Conservation (phyloP, 2,329 filamentous ascomycete genomes). For the Fusarium heterosporum region DNA sequence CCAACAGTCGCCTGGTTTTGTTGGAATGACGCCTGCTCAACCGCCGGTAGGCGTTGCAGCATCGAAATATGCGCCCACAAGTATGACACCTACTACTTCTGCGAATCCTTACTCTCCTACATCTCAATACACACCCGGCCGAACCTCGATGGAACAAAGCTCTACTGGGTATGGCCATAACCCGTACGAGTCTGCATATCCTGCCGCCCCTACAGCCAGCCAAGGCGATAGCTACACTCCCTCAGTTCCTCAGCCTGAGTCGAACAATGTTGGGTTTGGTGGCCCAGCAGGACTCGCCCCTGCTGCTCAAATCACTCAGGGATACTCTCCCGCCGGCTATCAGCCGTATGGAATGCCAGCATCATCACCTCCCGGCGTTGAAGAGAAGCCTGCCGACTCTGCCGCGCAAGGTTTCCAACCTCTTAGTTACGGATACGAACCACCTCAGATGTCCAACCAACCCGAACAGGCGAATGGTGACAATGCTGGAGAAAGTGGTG, state of each 20-base stretch:
- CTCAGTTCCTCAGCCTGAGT: slow-evolving; percentile 28
- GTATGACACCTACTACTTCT: slow-evolving; percentile 27
- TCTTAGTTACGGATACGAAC: slow-evolving; percentile 64
- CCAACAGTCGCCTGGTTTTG: slow-evolving; percentile 55
- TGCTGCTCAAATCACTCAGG: slow-evolving; percentile 44
- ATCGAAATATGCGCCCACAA: slow-evolving; percentile 55
- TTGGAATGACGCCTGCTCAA: slow-evolving; percentile 48
- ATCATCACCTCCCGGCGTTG: slow-evolving; percentile 22
- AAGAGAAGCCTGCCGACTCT: slow-evolving; percentile 32
- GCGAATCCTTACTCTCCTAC: slow-evolving; percentile 52
- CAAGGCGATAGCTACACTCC: slow-evolving; percentile 39
- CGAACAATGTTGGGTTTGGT: slow-evolving; percentile 9
- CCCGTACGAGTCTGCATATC: slow-evolving; percentile 54
- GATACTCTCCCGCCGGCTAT: slow-evolving; percentile 37
- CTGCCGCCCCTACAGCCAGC: slow-evolving; percentile 28
- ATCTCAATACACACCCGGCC: slow-evolving; percentile 63
- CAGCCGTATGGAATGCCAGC: slow-evolving; percentile 49
- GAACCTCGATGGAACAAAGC: slow-evolving; percentile 45
- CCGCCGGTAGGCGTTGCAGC: slow-evolving; percentile 51
- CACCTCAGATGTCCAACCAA: slow-evolving; percentile 54
- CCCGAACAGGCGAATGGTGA: slow-evolving; percentile 30
- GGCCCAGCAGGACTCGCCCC: slow-evolving; percentile 39
- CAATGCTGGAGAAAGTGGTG: slow-evolving; percentile 47
- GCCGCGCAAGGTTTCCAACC: slow-evolving; percentile 57
- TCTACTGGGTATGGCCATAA: slow-evolving; percentile 50